phyloP scores from a whole-genome alignment of 2,329 filamentous ascomycete genomes.

The Calonectria naviculata region DNA sequence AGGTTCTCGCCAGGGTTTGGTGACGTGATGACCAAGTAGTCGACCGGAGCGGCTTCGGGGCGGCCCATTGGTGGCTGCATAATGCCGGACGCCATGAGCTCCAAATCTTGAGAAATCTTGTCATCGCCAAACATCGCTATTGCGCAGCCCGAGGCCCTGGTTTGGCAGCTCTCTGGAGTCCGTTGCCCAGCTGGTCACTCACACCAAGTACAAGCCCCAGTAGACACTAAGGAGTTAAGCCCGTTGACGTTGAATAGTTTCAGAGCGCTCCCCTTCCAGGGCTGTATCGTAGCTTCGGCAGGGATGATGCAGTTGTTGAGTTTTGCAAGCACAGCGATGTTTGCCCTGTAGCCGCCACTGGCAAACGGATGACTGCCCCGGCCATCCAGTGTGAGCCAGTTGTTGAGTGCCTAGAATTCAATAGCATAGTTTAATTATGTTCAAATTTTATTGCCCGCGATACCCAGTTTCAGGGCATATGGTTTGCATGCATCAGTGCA shows the following conservation, averaged over 20 bases:
- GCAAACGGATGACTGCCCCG: background rate
- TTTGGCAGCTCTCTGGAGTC: background rate
- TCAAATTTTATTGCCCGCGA: background rate
- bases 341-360: background rate
- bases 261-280: background rate
- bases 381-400: background rate
- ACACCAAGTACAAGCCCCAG: background rate
- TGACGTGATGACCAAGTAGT: conserved; percentile 22
- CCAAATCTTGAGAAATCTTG: background rate
- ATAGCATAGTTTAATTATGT: no score
- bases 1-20: conserved; percentile 25
- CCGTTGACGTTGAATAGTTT: background rate
- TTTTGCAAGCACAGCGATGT: background rate
- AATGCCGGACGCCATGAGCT: background rate
- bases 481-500: no score
- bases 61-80: background rate
- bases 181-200: background rate
- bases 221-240: background rate
- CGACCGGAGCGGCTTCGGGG: conserved; percentile 8
- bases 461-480: no score
- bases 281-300: background rate
- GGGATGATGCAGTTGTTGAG: background rate
- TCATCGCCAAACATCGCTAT: background rate
- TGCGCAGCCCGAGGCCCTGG: background rate
- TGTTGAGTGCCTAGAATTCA: background rate